phyloP scores from a whole-genome alignment of 179 eudicot genomes.

The Nepenthes alata region DNA sequence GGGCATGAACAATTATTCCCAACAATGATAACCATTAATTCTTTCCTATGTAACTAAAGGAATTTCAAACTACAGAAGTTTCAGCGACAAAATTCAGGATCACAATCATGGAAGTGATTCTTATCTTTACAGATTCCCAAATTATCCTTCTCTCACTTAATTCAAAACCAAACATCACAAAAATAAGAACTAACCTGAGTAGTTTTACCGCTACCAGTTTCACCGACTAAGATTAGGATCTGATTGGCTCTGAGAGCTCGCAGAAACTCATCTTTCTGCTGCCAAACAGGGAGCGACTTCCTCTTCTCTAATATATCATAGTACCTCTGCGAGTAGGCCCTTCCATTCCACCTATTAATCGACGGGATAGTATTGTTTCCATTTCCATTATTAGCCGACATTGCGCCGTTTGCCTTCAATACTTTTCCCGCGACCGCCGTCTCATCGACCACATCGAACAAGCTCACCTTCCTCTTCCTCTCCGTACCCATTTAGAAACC shows the following conservation, averaged over 20 bases:
- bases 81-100: no score
- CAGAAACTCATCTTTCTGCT: slow-evolving; percentile 78
- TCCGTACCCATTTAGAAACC: slow-evolving; percentile 52
- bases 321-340: slow-evolving; percentile 51
- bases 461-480: slow-evolving; percentile 88
- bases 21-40: no score
- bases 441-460: slow-evolving; percentile 91
- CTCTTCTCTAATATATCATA: slow-evolving; percentile 83
- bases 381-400: slow-evolving; percentile 4
- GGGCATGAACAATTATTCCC: no score
- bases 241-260: slow-evolving; percentile 46
- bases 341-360: slow-evolving; percentile 69
- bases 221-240: slow-evolving; percentile 80
- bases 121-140: no score
- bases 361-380: slow-evolving; percentile 5
- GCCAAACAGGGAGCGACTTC: slow-evolving; percentile 88
- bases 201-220: slow-evolving; percentile 98
- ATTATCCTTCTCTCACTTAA: no score
- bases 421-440: slow-evolving; percentile 17
- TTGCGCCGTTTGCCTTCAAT: slow-evolving; percentile 30
- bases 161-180: background rate
- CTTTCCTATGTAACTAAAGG: no score
- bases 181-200: slow-evolving; percentile 63
- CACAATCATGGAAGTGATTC: no score
- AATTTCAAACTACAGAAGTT: no score